Base-by-base conservation (phyloP, 2,329 filamentous ascomycete genomes). In the Fusarium duplospermum region DNA sequence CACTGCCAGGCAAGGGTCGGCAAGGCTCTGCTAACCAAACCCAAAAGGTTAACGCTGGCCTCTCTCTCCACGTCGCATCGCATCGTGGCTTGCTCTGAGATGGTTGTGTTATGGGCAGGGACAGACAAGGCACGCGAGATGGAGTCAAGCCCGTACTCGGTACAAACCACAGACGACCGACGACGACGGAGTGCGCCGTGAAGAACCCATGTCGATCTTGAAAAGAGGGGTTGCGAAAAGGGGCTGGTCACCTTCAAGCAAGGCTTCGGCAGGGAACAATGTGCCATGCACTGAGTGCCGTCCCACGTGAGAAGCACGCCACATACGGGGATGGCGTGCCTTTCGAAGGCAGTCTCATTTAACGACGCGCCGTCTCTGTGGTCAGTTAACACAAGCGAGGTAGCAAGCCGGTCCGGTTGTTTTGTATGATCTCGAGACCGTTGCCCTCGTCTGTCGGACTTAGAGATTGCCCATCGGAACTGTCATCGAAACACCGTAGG, bases 221-320 rank as follows among this genome's bases (percentile, higher is more conserved):
- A 36, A 60, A 54, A 62, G 42, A 64, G 45, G 40, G 54, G 56
- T 58, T 24, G 42, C 42, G 50, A 57, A 58, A 75, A 69, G 50
- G 69, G 56, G 54, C 40, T 60, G 27, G 42, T 54, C 27, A 18
- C 47, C 47, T 54, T 54, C 18, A n/a, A 29, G 24, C 22, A 36
- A 36, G 45, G 64, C 62, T 59, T 64, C 50, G 58, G 66, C 24
- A 58, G 35, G 57, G 67, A 52, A 66, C 62, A 61, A 67, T 54
- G 65, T 47, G 27, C 40, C 40, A 59, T 47, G 42, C 65, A 56
- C 47, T 50, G 67, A 78, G 64, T 75, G 65, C 66, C 67, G 71
- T 72, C 22, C 60, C 56, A 70, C 67, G 62, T 70, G 69, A 74
- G 64, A 62, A 71, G 68, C 65, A 69, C 70, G 70, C 70, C 68